phyloP scores from a whole-genome alignment of 768 basidiomycete species.

The Lactarius pseudohatsudake region DNA sequence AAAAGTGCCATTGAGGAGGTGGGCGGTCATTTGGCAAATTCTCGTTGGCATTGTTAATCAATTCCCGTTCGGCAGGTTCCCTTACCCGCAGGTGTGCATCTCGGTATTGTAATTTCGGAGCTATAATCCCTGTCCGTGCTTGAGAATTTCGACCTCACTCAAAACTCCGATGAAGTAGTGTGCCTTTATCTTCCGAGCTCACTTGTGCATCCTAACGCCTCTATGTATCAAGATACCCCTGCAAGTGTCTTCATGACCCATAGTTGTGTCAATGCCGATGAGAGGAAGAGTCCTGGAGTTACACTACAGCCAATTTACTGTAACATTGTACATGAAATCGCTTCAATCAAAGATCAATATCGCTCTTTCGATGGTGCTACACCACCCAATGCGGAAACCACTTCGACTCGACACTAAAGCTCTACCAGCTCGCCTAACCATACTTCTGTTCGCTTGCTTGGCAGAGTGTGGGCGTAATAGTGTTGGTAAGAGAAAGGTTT shows the following conservation, averaged over 20 bases:
- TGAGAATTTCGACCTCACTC: not conserved
- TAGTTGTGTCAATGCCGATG: not conserved
- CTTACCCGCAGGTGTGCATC: not conserved
- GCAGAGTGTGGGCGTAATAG: too few relatives aligned
- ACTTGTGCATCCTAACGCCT: not conserved
- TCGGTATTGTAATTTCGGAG: not conserved
- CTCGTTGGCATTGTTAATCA: not conserved
- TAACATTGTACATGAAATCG: too few relatives aligned
- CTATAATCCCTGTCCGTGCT: not conserved
- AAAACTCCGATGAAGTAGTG: not conserved
- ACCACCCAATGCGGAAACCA: too few relatives aligned
- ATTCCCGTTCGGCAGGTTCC: constrained; percentile 6
- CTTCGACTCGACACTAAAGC: too few relatives aligned
- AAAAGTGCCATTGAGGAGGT: constrained; percentile 3
- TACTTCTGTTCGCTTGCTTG: too few relatives aligned
- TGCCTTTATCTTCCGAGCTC: not conserved
- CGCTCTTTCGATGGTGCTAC: too few relatives aligned
- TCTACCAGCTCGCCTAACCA: too few relatives aligned
- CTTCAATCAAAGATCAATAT: too few relatives aligned
- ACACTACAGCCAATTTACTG: too few relatives aligned
- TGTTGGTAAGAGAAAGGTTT: too few relatives aligned
- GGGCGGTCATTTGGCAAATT: not conserved
- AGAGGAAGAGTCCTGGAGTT: not conserved
- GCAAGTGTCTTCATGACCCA: not conserved
- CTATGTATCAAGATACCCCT: not conserved